Evolutionary conservation across 2,329 filamentous ascomycete species (phyloP), one percentile per base, ranked within the genome.

Genomic region (Verruconis gallopava): DNA sequence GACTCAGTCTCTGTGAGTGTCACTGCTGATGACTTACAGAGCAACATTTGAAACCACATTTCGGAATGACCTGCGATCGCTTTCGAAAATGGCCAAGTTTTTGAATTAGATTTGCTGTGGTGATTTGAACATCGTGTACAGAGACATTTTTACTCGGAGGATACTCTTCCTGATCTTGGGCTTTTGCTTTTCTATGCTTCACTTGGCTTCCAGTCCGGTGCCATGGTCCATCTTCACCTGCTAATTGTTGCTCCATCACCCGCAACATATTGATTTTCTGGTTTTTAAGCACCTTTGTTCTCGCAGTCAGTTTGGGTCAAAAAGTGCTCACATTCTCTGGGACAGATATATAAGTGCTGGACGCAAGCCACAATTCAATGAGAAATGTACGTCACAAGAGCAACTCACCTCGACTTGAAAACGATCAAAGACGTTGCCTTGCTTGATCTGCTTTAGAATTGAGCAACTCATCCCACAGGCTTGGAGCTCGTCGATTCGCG

Each of bases 371-470:
- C n/a, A n/a, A n/a, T n/a, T n/a, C n/a, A n/a, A n/a, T n/a, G n/a
- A n/a, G n/a, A n/a, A n/a, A n/a, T n/a, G n/a, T n/a, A n/a, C n/a
- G n/a, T n/a, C n/a, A n/a, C n/a, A n/a, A n/a, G n/a, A n/a, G n/a
- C n/a, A n/a, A 30, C 25, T 9, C n/a, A 30, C 25, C 25, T 30
- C 25, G n/a, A 30, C n/a, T n/a, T 30, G 25, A 30, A 30, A 30
- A 9, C 9, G 25, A 30, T 30, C 25, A 30, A n/a, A 30, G 25
- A 30, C 25, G 25, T 30, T 45, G 15, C 56, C 59, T 20, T 52
- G 42, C 41, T 61, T 55, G 12, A 59, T 58, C 3, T 51, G 45
- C 28, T 44, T 38, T 37, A 63, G 58, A 40, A 62, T 41, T 19
- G 56, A 60, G 33, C 55, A 47, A 45, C 56, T 59, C 25, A 61